These are phyloP conservation scores for Xylariaceae sp. DNA, from an alignment of 2,329 filamentous ascomycete species.

Conservation along the genomic window DNA sequence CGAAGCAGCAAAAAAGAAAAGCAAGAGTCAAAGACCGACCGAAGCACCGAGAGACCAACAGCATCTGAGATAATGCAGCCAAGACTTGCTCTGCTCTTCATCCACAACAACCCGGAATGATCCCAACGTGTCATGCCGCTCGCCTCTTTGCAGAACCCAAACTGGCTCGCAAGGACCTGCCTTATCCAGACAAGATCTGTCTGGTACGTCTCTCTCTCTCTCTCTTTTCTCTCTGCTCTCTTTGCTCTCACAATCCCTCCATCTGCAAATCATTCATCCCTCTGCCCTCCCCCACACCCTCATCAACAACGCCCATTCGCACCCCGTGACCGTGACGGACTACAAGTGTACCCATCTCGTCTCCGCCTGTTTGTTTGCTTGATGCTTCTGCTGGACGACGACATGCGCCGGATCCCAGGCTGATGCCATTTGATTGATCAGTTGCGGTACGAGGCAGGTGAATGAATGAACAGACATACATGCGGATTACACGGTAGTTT, in stretches of 20 bases:
- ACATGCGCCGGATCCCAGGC: conserved; percentile 8
- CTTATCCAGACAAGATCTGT: conserved; percentile 24
- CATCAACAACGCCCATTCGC: neutral
- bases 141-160: neutral
- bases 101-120: neutral
- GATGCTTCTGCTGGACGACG: neutral
- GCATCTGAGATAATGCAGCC: conserved; percentile 2
- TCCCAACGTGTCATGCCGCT: neutral
- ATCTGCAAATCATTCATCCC: too few species aligned
- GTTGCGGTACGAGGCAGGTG: neutral
- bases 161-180: conserved; percentile 29
- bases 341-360: neutral
- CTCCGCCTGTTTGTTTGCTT: neutral
- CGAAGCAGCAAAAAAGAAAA: neutral
- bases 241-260: neutral
- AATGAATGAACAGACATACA: neutral
- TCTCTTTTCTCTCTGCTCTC: neutral
- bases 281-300: neutral
- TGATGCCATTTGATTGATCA: neutral
- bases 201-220: neutral
- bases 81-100: neutral
- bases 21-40: neutral
- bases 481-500: neutral
- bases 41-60: neutral
- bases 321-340: neutral